These are phyloP conservation scores for Trichoderma sp. DNA, from an alignment of 2,329 filamentous ascomycete species.

Conservation along the genomic window DNA sequence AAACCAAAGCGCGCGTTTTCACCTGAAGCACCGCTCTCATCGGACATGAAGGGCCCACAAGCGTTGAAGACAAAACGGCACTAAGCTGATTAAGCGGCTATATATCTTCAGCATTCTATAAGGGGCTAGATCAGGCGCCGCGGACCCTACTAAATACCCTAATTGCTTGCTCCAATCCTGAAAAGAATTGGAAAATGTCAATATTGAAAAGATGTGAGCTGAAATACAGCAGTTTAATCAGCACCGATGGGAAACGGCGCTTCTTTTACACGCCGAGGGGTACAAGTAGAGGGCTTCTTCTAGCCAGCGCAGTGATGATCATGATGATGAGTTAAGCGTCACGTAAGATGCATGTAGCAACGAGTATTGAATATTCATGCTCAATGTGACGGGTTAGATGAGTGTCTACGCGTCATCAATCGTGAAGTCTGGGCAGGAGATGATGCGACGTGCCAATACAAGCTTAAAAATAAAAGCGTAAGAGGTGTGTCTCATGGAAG, in stretches of 20 bases:
- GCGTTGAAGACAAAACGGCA: background rate
- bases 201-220: background rate
- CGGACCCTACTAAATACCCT: background rate
- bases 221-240: background rate
- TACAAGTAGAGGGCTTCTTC: background rate
- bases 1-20: background rate
- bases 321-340: background rate
- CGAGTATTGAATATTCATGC: background rate
- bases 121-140: background rate
- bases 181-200: background rate
- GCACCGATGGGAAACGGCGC: background rate
- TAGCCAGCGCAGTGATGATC: no score
- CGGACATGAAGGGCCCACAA: background rate
- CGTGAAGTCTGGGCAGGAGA: background rate
- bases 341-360: background rate
- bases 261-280: background rate
- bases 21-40: background rate
- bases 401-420: background rate
- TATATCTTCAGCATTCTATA: background rate
- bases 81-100: background rate
- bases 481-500: background rate
- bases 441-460: background rate
- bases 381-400: background rate
- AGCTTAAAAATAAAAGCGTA: background rate
- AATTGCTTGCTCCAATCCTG: background rate